A percentile compares a stretch with the other conserved stretches of the same genome.
Evolutionary conservation across 2,329 filamentous ascomycete species (phyloP).

Genomic region (Scedosporium aurantiacum): DNA sequence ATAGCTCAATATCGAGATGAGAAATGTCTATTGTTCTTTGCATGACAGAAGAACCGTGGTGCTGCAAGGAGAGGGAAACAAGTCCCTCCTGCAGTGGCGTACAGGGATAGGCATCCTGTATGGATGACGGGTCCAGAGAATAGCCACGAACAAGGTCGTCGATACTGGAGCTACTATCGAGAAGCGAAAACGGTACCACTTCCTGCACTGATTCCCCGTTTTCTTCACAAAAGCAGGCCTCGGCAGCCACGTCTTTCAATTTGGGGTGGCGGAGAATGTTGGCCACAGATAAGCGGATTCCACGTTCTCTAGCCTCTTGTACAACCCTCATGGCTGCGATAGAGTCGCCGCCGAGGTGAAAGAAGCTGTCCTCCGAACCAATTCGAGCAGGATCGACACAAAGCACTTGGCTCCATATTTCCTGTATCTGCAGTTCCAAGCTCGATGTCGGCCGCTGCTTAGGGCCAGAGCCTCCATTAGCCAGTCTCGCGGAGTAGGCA

Average conservation of each 20-base stretch:
- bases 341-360: slow-evolving; percentile 48
- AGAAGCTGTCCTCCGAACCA: slow-evolving; percentile 47
- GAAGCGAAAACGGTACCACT: neutral
- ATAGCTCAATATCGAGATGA: slow-evolving; percentile 1
- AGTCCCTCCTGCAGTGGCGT: slow-evolving; percentile 8
- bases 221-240: neutral
- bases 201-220: neutral
- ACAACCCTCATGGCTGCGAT: slow-evolving; percentile 47
- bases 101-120: slow-evolving; percentile 9
- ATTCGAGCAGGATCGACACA: slow-evolving; percentile 32
- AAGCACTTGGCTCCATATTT: slow-evolving; percentile 37
- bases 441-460: no score
- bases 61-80: slow-evolving; percentile 7
- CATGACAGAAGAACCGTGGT: slow-evolving; percentile 5
- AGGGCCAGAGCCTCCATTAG: no score
- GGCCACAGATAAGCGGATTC: neutral
- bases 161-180: neutral
- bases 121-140: neutral
- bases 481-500: no score
- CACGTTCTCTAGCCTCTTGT: neutral
- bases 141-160: neutral
- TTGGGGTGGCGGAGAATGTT: neutral
- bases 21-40: neutral
- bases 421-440: neutral
- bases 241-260: neutral